Evolutionary conservation across 2,329 filamentous ascomycete genomes (phyloP).

Genomic region (Exophiala xenobiotica): DNA sequence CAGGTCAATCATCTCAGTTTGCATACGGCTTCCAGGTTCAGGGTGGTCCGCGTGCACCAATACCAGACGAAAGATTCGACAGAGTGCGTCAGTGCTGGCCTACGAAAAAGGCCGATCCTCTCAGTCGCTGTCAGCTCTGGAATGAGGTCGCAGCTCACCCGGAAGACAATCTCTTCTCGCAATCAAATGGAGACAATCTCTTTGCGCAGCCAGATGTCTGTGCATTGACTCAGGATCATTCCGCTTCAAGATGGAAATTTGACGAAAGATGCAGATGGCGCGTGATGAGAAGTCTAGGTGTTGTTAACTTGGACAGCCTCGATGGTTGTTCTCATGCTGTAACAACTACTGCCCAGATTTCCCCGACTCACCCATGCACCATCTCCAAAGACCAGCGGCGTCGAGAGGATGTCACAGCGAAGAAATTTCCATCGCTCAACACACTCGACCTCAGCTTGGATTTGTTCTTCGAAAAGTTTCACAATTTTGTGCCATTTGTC

Average conservation of each 20-base stretch:
- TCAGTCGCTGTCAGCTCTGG: not conserved
- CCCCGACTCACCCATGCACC: no score
- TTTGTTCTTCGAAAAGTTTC: not conserved
- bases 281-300: not conserved
- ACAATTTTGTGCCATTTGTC: constrained; percentile 1
- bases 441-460: constrained; percentile 2
- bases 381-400: not conserved
- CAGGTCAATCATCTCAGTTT: not conserved
- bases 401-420: not conserved
- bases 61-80: constrained; percentile 1
- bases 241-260: not conserved
- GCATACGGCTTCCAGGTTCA: not conserved
- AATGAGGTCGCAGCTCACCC: not conserved
- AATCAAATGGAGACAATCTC: not conserved
- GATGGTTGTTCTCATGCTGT: no score
- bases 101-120: not conserved
- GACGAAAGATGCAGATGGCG: not conserved
- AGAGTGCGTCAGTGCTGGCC: constrained; percentile 1
- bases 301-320: not conserved
- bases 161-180: constrained; percentile 1
- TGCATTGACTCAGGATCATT: not conserved
- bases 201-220: not conserved
- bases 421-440: not conserved
- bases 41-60: not conserved
- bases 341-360: no score